These are phyloP conservation scores for Clarkia xantiana DNA, from an alignment of 345 rosid genomes.

Conservation along the genomic window DNA sequence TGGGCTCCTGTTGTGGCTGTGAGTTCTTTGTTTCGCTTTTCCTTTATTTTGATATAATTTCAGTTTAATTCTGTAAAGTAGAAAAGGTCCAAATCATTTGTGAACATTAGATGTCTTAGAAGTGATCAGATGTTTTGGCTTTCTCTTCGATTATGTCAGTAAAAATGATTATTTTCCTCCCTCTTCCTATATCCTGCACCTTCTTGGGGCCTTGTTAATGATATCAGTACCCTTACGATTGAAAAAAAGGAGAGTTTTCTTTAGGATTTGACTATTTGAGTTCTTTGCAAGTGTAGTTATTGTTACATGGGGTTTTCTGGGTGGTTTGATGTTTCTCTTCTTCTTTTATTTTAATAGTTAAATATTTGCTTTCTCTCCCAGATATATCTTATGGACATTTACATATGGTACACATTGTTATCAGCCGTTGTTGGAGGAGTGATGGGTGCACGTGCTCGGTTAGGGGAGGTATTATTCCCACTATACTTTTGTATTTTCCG, in stretches of 20 bases:
- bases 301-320: background rate
- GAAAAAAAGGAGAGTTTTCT: no score
- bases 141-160: no score
- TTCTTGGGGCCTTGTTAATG: no score
- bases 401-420: slow-evolving; percentile 84
- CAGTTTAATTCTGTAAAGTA: background rate
- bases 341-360: background rate
- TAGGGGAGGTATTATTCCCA: slow-evolving; percentile 64
- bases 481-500: background rate
- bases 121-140: no score
- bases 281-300: background rate
- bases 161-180: no score
- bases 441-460: slow-evolving; percentile 94
- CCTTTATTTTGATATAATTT: background rate
- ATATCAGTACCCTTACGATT: no score
- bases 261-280: background rate
- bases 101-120: background rate
- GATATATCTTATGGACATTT: slow-evolving; percentile 95
- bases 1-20: slow-evolving; percentile 99
- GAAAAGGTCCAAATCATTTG: slow-evolving; percentile 2
- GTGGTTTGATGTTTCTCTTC: background rate
- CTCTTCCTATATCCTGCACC: no score
- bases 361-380: slow-evolving; percentile 11
- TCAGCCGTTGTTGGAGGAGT: slow-evolving; percentile 96
- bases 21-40: slow-evolving; percentile 21